Base-by-base conservation (phyloP, 2,329 filamentous ascomycete genomes). In the Aspergillus bombycis region DNA sequence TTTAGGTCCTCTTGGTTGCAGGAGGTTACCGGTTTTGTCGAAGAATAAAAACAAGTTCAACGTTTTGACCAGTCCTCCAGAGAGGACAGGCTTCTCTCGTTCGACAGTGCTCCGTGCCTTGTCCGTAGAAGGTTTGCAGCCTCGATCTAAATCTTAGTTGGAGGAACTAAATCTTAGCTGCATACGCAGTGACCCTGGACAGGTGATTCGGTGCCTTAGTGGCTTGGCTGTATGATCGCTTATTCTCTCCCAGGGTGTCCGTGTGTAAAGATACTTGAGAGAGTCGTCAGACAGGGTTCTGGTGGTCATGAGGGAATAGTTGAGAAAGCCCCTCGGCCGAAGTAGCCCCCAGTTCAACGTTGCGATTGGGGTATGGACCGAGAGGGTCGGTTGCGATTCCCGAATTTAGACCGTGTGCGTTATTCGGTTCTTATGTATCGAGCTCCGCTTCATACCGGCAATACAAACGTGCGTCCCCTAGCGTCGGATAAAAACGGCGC, bases 401-500 rank as follows among this genome's bases (percentile, higher is more conserved):
- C 52, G 52, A 55, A 38, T 34, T 55, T 26, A 55, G 52, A 38
- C 32, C 52, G 19, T 32, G 50, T 32, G 26, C 3, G n/a, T 53
- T 30, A 12, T 52, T n/a, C 23, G 48, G 23, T n/a, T 30, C 48
- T 32, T 36, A 34, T 54, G 30, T 32, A 54, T 54, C 28, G 32
- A 12, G 14, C 16, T 52, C 23, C 26, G 48, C 50, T 26, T 48
- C 14, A 32, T 52, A 52, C 52, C 52, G 52, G 52, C 52, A 55
- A 55, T 38, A 11, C 52, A 23, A 55, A 55, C 52, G 52, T 55
- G 52, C 32, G 28, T 54, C 41, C 14, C 55, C 46, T 53, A 46
- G 54, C 28, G 62, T 63, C 62, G 62, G 62, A 60, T 60, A 57
- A 60, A 63, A 61, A 61, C 62, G 57, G 62, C 57, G 61, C 61